phyloP scores from a whole-genome alignment of 805 yeast genomes.

The Ogataea methylovora region DNA sequence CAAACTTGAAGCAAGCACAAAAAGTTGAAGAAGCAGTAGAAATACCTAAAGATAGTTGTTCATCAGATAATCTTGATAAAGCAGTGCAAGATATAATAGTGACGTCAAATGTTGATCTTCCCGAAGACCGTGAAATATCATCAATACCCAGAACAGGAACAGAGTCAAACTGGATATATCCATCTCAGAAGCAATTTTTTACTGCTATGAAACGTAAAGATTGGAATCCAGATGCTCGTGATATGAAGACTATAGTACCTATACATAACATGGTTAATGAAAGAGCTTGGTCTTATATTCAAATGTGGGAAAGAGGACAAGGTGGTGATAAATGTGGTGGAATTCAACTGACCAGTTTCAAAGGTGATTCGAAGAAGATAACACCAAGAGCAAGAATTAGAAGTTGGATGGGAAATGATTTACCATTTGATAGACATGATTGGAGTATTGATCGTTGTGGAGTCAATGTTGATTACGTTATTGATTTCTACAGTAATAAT shows the following conservation, averaged over 20 bases:
- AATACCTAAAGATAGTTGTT: constrained; percentile 26
- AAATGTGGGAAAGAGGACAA: constrained; percentile 67
- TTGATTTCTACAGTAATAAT: constrained; percentile 65
- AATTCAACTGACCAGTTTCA: constrained; percentile 72
- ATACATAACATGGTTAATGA: constrained; percentile 93
- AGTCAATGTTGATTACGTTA: constrained; percentile 74
- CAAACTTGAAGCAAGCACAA: neutral
- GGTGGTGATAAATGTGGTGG: constrained; percentile 73
- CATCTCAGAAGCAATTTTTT: constrained; percentile 89
- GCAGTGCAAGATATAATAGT: constrained; percentile 5
- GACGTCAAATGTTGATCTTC: constrained; percentile 35
- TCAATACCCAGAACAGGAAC: constrained; percentile 77
- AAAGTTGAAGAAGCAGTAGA: constrained; percentile 34
- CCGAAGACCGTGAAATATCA: constrained; percentile 69
- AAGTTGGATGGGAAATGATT: constrained; percentile 55
- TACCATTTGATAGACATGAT: constrained; percentile 95
- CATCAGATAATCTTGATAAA: constrained; percentile 35
- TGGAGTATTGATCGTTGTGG: constrained; percentile 91
- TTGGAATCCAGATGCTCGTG: constrained; percentile 74
- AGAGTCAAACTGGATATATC: constrained; percentile 81
- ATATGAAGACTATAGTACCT: constrained; percentile 89
- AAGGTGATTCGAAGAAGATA: constrained; percentile 78
- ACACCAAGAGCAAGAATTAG: constrained; percentile 85
- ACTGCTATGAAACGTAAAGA: constrained; percentile 91
- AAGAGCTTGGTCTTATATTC: constrained; percentile 80